These are phyloP conservation scores for Solanum hybrid DNA, from an alignment of 305 asterid genomes.

Conservation along the genomic window DNA sequence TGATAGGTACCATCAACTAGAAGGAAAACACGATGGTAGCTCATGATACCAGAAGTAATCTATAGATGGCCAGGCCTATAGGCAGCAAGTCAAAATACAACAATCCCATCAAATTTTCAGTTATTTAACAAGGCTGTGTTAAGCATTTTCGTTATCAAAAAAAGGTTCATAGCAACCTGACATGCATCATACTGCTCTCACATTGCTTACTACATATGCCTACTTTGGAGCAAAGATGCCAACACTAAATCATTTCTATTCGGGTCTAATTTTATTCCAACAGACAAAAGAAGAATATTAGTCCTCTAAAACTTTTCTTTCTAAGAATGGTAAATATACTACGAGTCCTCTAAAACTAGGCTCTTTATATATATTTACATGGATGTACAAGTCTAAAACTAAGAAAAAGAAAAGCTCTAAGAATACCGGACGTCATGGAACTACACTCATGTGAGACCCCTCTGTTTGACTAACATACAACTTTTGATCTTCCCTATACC, in stretches of 20 bases:
- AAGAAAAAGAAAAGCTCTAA: neutral
- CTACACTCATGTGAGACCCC: neutral
- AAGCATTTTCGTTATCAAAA: neutral
- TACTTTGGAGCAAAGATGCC: neutral
- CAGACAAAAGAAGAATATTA: neutral
- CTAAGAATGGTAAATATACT: neutral
- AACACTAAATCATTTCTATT: neutral
- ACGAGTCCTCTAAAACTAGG: neutral
- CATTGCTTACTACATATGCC: neutral
- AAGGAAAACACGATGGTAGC: neutral
- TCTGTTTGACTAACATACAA: neutral
- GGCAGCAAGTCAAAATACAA: neutral
- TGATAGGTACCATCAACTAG: neutral
- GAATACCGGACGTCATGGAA: neutral
- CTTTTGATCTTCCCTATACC: neutral
- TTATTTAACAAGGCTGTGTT: neutral
- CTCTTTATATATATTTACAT: neutral
- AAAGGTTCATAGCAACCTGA: neutral
- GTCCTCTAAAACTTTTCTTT: neutral
- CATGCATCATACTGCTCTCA: neutral
- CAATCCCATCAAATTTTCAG: neutral
- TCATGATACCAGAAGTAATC: neutral
- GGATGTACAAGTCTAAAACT: neutral
- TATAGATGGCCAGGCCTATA: neutral
- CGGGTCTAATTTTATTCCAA: neutral